Evolutionary conservation across 2,329 filamentous ascomycete genomes (phyloP).

Genomic region (Ophiostoma pallidulum): DNA sequence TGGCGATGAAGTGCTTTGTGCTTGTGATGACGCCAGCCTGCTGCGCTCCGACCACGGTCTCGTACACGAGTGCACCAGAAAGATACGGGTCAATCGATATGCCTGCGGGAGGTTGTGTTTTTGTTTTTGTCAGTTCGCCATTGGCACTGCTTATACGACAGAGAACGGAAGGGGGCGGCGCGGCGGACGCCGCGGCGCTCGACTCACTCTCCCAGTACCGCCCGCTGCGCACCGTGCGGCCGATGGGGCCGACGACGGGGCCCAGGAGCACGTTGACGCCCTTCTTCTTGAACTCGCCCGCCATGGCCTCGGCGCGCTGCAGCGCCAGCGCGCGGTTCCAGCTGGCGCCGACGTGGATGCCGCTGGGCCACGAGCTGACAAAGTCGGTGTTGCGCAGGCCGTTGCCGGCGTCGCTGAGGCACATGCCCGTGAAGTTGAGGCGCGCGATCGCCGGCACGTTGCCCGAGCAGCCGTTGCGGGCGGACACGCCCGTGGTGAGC

Average conservation of each 20-base stretch:
- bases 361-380: slow-evolving; percentile 33
- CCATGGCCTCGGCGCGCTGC: slow-evolving; percentile 63
- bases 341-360: slow-evolving; percentile 33
- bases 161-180: too few relatives aligned
- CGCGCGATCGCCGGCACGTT: slow-evolving; percentile 30
- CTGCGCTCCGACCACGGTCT: slow-evolving; percentile 61
- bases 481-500: slow-evolving; percentile 61
- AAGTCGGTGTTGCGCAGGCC: slow-evolving; percentile 34
- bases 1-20: slow-evolving; percentile 56
- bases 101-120: slow-evolving; percentile 19
- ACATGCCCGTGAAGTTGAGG: slow-evolving; percentile 35
- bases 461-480: slow-evolving; percentile 40
- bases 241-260: slow-evolving; percentile 61
- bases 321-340: slow-evolving; percentile 68
- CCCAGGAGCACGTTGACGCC: slow-evolving; percentile 67
- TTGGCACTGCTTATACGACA: too few relatives aligned
- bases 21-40: slow-evolving; percentile 56
- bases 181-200: too few relatives aligned
- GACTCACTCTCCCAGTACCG: slow-evolving; percentile 48
- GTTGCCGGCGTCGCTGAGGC: slow-evolving; percentile 35
- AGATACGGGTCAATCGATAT: slow-evolving; percentile 53
- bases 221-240: slow-evolving; percentile 50
- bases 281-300: slow-evolving; percentile 63
- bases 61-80: slow-evolving; percentile 32
- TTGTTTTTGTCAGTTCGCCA: too few relatives aligned